Conservation (phyloP, 1,139 yeast genomes). For the Geotrichum carabidarum region DNA sequence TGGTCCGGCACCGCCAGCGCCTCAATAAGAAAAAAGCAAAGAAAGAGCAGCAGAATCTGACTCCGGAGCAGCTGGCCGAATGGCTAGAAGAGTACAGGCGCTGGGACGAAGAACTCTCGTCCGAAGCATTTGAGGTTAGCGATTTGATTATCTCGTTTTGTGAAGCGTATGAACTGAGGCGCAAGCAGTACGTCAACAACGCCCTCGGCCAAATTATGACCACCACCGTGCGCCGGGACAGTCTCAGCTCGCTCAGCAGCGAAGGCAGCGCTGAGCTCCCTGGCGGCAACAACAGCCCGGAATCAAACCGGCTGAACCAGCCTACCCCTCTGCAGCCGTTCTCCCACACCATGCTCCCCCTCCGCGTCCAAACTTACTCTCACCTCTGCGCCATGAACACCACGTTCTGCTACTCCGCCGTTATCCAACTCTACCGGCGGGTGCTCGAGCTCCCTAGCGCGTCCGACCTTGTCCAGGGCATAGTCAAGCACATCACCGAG, state of each 20-base stretch:
- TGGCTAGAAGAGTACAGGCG: neutral
- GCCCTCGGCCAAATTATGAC: constrained; percentile 6
- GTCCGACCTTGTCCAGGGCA: constrained; percentile 43
- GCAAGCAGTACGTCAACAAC: constrained; percentile 22
- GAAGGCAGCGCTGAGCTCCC: neutral
- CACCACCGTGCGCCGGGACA: neutral
- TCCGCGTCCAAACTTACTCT: constrained; percentile 33
- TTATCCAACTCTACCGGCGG: constrained; percentile 49
- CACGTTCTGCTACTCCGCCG: constrained; percentile 48
- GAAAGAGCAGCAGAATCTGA: neutral
- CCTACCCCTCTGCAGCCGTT: neutral
- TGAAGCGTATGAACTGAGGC: constrained; percentile 20
- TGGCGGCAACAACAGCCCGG: too few relatives aligned
- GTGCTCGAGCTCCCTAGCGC: constrained; percentile 44
- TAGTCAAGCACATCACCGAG: constrained; percentile 42
- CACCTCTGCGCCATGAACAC: constrained; percentile 48
- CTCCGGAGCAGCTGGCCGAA: neutral
- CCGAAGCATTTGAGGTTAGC: constrained; percentile 29
- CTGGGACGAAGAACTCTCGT: constrained; percentile 22
- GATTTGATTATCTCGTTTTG: constrained; percentile 28
- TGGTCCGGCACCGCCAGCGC: constrained; percentile 38
- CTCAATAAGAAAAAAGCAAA: neutral
- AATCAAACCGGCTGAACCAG: neutral
- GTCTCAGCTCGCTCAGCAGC: neutral
- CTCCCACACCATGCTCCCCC: constrained; percentile 10